A percentile compares a stretch with the other conserved stretches of the same genome.
Conservation (phyloP, 192 early-diverging fungal species). For the Backusella parvicylindrica region DNA sequence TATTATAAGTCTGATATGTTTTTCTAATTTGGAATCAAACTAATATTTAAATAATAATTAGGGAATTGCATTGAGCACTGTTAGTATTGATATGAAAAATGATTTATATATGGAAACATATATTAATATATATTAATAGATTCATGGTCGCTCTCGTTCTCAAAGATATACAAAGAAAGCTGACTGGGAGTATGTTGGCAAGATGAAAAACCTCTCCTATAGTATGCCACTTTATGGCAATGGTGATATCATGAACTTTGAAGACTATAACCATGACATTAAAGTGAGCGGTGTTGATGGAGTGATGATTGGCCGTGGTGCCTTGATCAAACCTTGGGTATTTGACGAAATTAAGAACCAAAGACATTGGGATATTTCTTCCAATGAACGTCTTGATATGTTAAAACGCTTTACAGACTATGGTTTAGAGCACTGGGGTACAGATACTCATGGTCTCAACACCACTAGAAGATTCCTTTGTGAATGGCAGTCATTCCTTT, state of each 20-base stretch:
- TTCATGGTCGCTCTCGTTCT: conserved; percentile 90
- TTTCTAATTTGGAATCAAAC: neutral
- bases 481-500: conserved; percentile 75
- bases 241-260: conserved; percentile 79
- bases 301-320: conserved; percentile 79
- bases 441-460: conserved; percentile 81
- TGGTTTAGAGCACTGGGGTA: conserved; percentile 95
- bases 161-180: conserved; percentile 89
- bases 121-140: conserved; percentile 14
- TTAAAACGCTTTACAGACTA: conserved; percentile 76
- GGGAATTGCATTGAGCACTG: conserved; percentile 62
- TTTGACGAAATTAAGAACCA: conserved; percentile 90
- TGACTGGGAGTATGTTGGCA: conserved; percentile 87
- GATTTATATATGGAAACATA: neutral
- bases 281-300: conserved; percentile 69
- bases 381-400: conserved; percentile 87
- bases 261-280: conserved; percentile 76
- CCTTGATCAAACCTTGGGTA: conserved; percentile 96
- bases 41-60: no score
- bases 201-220: conserved; percentile 41
- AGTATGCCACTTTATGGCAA: conserved; percentile 69
- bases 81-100: conserved; percentile 11
- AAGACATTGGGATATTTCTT: conserved; percentile 86
- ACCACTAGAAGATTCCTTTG: conserved; percentile 73
- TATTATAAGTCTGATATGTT: neutral